Evolutionary conservation across 768 basidiomycete genomes (phyloP).

Genomic region (Lentinula detonsa): DNA sequence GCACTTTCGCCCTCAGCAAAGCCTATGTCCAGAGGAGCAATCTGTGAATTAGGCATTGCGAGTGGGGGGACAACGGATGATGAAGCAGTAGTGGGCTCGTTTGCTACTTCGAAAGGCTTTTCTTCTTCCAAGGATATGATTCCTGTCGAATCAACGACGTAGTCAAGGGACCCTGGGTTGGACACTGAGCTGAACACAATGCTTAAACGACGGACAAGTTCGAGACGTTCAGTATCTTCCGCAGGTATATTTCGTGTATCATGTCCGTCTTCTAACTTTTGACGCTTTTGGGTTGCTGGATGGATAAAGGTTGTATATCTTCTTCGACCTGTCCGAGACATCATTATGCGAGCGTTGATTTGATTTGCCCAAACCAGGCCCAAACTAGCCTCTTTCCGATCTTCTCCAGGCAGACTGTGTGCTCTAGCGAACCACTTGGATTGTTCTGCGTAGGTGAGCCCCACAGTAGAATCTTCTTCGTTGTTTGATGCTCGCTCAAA

Average conservation of each 20-base stretch:
- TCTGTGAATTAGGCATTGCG: constrained; percentile 9
- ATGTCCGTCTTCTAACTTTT: constrained; percentile 7
- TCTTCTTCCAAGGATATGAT: constrained; percentile 28
- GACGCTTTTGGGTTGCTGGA: constrained; percentile 10
- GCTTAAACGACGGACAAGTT: constrained; percentile 62
- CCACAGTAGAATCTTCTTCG: constrained; percentile 19
- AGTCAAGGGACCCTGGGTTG: constrained; percentile 62
- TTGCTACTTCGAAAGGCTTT: background rate
- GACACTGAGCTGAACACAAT: constrained; percentile 72
- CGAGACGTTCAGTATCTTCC: background rate
- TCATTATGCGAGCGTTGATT: constrained; percentile 79
- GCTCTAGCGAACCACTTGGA: constrained; percentile 71
- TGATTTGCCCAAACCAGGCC: constrained; percentile 95
- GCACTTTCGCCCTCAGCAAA: constrained; percentile 19
- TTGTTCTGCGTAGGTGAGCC: constrained; percentile 65
- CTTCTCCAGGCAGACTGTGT: constrained; percentile 49
- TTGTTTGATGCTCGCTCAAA: constrained; percentile 33
- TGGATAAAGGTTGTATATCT: constrained; percentile 38
- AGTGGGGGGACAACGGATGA: constrained; percentile 4
- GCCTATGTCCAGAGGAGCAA: constrained; percentile 31
- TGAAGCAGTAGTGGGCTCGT: constrained; percentile 5
- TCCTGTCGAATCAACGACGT: constrained; percentile 61
- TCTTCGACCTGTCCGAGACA: constrained; percentile 69
- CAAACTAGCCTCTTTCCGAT: constrained; percentile 72
- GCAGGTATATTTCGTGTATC: background rate